These are phyloP conservation scores for Suillus alpinus DNA, from an alignment of 768 basidiomycete species.

Conservation along the genomic window DNA sequence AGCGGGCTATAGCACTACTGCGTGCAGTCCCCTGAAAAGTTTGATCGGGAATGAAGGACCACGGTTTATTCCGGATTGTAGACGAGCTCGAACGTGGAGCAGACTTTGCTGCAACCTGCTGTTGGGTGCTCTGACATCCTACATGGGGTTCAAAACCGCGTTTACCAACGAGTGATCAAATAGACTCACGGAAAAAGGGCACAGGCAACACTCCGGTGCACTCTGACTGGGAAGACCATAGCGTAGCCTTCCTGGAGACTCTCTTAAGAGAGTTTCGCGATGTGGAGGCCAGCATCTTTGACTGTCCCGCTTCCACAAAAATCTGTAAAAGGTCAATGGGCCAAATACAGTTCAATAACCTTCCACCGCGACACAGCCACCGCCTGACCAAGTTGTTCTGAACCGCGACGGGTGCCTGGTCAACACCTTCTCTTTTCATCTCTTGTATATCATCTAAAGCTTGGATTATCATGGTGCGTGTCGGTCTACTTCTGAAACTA, in stretches of 20 bases:
- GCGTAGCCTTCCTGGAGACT: background rate
- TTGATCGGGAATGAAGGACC: conserved; percentile 25
- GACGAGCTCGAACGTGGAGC: background rate
- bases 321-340: conserved; percentile 1
- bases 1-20: conserved; percentile 24
- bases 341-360: conserved; percentile 11
- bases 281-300: conserved; percentile 20
- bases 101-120: background rate
- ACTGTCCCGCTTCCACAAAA: conserved; percentile 4
- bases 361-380: conserved; percentile 23
- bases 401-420: conserved; percentile 8
- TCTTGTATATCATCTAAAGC: conserved; percentile 19
- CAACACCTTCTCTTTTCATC: conserved; percentile 2
- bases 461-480: conserved; percentile 25
- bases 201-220: background rate
- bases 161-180: background rate
- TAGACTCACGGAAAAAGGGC: conserved; percentile 3
- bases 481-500: background rate
- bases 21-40: conserved; percentile 22
- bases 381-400: background rate
- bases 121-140: conserved; percentile 8
- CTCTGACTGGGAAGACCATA: background rate
- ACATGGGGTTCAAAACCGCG: background rate
- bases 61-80: conserved; percentile 21
- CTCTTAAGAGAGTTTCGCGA: conserved; percentile 21